Base-by-base conservation (phyloP, 2,329 filamentous ascomycete genomes). In the Trichoderma koningii region DNA sequence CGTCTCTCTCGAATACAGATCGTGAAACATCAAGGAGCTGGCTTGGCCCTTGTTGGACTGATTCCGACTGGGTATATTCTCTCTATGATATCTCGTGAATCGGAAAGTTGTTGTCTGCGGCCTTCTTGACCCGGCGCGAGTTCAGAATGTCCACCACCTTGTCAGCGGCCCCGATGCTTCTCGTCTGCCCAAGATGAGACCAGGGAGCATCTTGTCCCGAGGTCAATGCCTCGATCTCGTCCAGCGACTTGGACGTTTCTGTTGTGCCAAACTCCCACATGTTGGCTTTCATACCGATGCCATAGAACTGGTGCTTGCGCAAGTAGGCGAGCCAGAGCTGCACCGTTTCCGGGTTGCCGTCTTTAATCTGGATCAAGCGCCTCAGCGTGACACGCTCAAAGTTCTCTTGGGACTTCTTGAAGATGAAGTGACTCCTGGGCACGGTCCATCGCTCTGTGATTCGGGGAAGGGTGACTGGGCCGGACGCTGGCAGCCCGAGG, bases 271-370 rank as follows among this genome's bases (percentile, higher is more conserved):
- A 93, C 74, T 97, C 92, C 88, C 91, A 99, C 56, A 98, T 85
- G 76, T 99, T 97, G 61, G 95, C 95, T 84, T 99, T 99, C 93
- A 99, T 96, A 72, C 95, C 95, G 47, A 98, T 89, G n/a, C 95
- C 95, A 70, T 96, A 91, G 76, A 95, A 96, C 48, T 93, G 91
- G 75, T 97, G 90, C 79, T 96, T 96, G 73, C 91, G 87, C 74
- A 99, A 77, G 75, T 96, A 98, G 0, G 92, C 93, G 66, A 99
- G 81, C 95, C 95, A 99, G 30, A 93, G 78, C 77, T 96, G 90
- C 42, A 99, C 93, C 1, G 88, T 89, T 75, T 97, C 92, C 0
- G 93, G 88, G 73, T 97, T 85, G 0, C 93, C 95, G 73, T 98
- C 95, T 69, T 92, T 89, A 73, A 99, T 95, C 78, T 97, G 93